A percentile compares a stretch with the other conserved stretches of the same genome.
phyloP scores from a whole-genome alignment of 75 land plant genomes.

The Picea glauca region DNA sequence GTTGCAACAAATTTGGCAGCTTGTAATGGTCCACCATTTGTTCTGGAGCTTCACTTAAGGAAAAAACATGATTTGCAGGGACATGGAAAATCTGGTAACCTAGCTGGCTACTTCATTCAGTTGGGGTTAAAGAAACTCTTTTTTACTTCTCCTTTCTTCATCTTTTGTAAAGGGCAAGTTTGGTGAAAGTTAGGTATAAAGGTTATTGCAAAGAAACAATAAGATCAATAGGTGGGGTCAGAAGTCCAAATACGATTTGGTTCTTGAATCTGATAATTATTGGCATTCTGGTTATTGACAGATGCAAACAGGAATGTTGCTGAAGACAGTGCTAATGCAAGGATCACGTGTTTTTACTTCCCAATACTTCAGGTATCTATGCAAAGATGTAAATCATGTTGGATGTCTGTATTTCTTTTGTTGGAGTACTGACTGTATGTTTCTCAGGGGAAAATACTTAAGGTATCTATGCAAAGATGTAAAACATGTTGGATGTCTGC shows the following conservation, averaged over 20 bases:
- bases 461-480: conserved; percentile 25
- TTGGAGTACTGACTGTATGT: conserved; percentile 2
- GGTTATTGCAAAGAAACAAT: neutral
- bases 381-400: neutral
- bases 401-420: neutral
- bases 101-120: neutral
- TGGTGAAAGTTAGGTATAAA: no score
- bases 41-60: conserved; percentile 35
- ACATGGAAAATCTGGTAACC: conserved; percentile 7
- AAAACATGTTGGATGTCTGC: neutral
- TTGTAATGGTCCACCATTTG: conserved; percentile 63
- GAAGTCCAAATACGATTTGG: neutral
- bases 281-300: conserved; percentile 13
- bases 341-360: conserved; percentile 64
- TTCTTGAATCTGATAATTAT: neutral
- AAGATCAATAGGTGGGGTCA: neutral
- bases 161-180: no score
- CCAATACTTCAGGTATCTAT: conserved; percentile 49
- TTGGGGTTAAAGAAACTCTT: neutral
- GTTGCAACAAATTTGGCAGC: conserved; percentile 59
- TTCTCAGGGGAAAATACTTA: conserved; percentile 3
- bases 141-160: no score
- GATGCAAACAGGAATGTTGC: neutral
- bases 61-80: neutral
- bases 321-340: conserved; percentile 47